These are phyloP conservation scores for Rhynchospora breviuscula DNA, from an alignment of 176 grass and related monocot genomes.

Conservation along the genomic window DNA sequence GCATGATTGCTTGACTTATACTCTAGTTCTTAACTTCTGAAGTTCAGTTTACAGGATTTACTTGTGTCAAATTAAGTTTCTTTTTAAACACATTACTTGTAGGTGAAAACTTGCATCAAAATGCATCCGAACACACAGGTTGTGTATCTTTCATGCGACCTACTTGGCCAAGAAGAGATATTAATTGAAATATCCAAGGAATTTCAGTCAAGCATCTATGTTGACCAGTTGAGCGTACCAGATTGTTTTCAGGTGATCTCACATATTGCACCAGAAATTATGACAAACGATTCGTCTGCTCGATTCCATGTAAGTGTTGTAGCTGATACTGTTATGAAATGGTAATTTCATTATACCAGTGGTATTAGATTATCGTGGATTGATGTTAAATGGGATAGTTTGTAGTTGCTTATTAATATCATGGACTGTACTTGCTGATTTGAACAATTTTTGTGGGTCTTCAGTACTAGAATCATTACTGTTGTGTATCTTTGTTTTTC, in stretches of 20 bases:
- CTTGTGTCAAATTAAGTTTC: neutral
- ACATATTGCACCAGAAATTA: constrained; percentile 50
- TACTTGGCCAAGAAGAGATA: constrained; percentile 77
- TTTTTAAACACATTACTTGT: neutral
- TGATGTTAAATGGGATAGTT: neutral
- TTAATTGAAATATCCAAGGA: constrained; percentile 47
- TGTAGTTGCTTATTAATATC: too few relatives aligned
- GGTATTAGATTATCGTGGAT: neutral
- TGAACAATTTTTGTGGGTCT: neutral
- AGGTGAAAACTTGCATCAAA: constrained; percentile 77
- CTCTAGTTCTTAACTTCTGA: neutral
- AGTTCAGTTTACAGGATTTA: neutral
- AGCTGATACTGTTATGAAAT: neutral
- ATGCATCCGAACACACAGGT: constrained; percentile 37
- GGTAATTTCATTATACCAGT: neutral
- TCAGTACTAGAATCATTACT: neutral
- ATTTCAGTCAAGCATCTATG: constrained; percentile 49
- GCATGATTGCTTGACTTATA: neutral
- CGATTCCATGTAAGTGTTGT: constrained; percentile 39
- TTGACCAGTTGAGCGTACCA: constrained; percentile 32
- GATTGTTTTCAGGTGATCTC: constrained; percentile 40
- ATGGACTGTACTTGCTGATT: too few relatives aligned
- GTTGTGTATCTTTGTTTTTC: neutral
- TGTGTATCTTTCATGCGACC: constrained; percentile 58
- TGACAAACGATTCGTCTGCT: constrained; percentile 27